These are phyloP conservation scores for Platismatia glauca DNA, from an alignment of 495 filamentous ascomycete genomes.

Conservation along the genomic window DNA sequence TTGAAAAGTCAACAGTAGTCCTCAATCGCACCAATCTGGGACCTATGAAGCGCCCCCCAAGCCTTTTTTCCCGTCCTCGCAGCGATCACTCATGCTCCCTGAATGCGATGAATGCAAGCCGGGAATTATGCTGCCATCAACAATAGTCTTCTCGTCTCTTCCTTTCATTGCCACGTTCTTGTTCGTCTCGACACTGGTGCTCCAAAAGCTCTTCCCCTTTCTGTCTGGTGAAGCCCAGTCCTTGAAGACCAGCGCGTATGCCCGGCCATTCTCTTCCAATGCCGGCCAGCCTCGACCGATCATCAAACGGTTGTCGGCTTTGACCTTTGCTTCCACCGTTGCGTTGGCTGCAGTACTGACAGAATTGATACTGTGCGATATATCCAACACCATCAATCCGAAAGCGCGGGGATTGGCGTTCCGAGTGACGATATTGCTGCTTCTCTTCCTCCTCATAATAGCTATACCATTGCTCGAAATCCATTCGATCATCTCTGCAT, in stretches of 20 bases:
- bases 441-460: slow-evolving; percentile 58
- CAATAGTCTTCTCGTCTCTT: slow-evolving; percentile 39
- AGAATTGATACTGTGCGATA: slow-evolving; percentile 69
- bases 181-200: slow-evolving; percentile 44
- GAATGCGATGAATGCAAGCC: slow-evolving; percentile 38
- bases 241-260: slow-evolving; percentile 24
- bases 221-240: slow-evolving; percentile 45
- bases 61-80: too few relatives aligned
- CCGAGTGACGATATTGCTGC: slow-evolving; percentile 51
- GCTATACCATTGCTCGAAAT: slow-evolving; percentile 65
- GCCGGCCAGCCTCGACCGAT: slow-evolving; percentile 13
- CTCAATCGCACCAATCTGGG: too few relatives aligned
- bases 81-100: slow-evolving; percentile 26
- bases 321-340: slow-evolving; percentile 61
- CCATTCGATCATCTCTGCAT: slow-evolving; percentile 51
- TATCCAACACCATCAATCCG: slow-evolving; percentile 58
- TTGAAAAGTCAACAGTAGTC: too few relatives aligned
- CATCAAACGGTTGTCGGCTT: slow-evolving; percentile 39
- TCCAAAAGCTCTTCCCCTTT: slow-evolving; percentile 55
- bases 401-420: slow-evolving; percentile 52
- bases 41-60: too few relatives aligned
- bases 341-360: slow-evolving; percentile 64
- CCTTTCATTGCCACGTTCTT: slow-evolving; percentile 57
- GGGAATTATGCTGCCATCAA: slow-evolving; percentile 19
- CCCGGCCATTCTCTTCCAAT: slow-evolving; percentile 22